Evolutionary conservation across 352 stramenopile genomes (phyloP).

Genomic region (Globisporangium canariense): DNA sequence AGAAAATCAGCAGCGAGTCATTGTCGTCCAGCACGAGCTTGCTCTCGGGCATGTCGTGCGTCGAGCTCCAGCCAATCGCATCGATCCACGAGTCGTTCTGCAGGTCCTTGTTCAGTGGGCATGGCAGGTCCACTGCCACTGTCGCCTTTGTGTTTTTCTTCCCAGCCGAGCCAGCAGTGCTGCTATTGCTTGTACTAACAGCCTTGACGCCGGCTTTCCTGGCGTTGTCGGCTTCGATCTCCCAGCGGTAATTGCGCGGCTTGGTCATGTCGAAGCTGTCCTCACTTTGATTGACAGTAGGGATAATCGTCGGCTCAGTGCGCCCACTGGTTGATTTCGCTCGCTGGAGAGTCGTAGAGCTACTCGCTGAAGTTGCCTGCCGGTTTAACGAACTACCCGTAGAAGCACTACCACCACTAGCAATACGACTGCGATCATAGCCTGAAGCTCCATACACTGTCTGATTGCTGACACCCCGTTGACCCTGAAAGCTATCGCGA

Average conservation of each 20-base stretch:
- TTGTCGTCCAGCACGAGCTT: constrained; percentile 84
- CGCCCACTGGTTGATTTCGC: neutral
- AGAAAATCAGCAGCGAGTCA: constrained; percentile 75
- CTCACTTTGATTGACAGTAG: neutral
- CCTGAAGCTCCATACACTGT: neutral
- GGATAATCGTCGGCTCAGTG: neutral
- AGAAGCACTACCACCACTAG: neutral
- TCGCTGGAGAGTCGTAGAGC: constrained; percentile 3
- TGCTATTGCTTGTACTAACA: neutral
- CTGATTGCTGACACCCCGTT: neutral
- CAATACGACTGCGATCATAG: neutral
- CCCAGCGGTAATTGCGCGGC: constrained; percentile 74
- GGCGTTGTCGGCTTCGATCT: constrained; percentile 31
- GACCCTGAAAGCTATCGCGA: neutral
- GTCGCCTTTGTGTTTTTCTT: neutral
- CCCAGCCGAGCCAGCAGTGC: neutral
- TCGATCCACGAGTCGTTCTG: constrained; percentile 68
- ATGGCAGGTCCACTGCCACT: constrained; percentile 21
- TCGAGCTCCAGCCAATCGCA: constrained; percentile 78
- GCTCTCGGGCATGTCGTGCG: constrained; percentile 76
- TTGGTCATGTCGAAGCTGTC: constrained; percentile 75
- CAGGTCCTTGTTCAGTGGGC: constrained; percentile 67
- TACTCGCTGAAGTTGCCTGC: neutral
- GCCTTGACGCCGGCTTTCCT: neutral
- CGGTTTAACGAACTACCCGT: neutral